Evolutionary conservation across 2,329 filamentous ascomycete genomes (phyloP), one percentile per base, ranked within the genome.

Genomic region (Alternaria longipes): DNA sequence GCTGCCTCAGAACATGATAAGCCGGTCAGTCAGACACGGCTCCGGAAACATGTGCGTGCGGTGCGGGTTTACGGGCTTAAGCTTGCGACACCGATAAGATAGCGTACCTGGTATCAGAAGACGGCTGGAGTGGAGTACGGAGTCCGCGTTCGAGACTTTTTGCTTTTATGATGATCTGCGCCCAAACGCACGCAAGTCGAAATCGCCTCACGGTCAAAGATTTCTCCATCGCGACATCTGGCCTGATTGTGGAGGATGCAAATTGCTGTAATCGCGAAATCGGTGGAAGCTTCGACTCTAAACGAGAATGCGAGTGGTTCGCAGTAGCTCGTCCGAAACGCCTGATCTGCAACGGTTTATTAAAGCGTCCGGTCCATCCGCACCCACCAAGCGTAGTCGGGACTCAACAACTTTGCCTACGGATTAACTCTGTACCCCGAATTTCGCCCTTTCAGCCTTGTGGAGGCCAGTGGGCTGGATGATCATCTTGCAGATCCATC

Each of bases 91-190:
- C 45, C 26, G 50, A 55, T 42, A 42, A 24, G 56, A 42, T 54
- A 45, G 34, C 18, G 45, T 41, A 38, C 45, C 56, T 45, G 50
- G 41, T 54, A 22, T 54, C 34, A 50, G 46, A n/a, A 50, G 30
- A 50, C 36, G 46, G 46, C 46, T 38, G 46, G 34, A 38, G 46
- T 50, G 46, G 46, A 50, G 46, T 34, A 16, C 20, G 12, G 20
- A 38, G 46, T 20, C n/a, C 32, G 55, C 50, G 50, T 54, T 59
- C 56, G 56, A 46, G 42, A 45, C 56, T 42, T 53, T 14, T 16
- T 28, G 44, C 34, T 41, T 59, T 54, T 59, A 59, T 59, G 56
- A 59, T 14, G 56, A 59, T 59, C 56, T 46, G 50, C 56, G 34
- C 38, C 30, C 42, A 34, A 28, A 58, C 41, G 40, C 34, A 26